Evolutionary conservation across 108 stramenopile genomes (phyloP), one percentile per base, ranked within the genome.

Genomic region (Aureococcus anophagefferens): DNA sequence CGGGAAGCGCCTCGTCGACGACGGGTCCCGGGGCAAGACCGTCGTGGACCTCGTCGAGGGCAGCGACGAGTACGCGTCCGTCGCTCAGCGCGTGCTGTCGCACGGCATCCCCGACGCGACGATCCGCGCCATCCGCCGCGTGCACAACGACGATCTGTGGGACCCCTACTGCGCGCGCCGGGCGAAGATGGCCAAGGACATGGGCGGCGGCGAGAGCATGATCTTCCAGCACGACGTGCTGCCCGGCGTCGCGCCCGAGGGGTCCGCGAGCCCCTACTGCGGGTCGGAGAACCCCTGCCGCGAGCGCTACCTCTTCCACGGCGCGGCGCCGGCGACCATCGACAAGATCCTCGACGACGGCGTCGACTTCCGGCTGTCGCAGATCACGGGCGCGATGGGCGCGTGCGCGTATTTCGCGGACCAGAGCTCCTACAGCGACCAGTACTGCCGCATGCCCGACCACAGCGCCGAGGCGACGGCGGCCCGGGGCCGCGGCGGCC

Each of bases 341-440:
- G 51, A 59, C 51, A 25, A 1, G 21, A 59, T 59, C 17, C 21
- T 59, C 7, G 21, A 25, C 51, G 25, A 16, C 7, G 25, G 25
- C 51, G 51, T 59, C 7, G 51, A 59, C 25, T 59, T 59, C 25
- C 17, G 51, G 3, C 21, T 59, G 51, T 25, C 21, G 21, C 51
- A 59, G 51, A 59, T 59, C 51, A 59, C 51, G 51, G 51, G 51
- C 51, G 51, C 51, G 21, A 59, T 59, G 51, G 51, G 51, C 51
- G 51, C 51, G 21, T 59, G 51, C 51, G 51, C 51, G 7, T 59
- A 59, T 11, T 59, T 59, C 25, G 51, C 51, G 21, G 51, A 59
- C 51, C 21, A 59, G 51, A 9, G 7, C 7, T 4, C 7, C 21
- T 59, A 59, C 51, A 9, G 7, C 7, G 21, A 59, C 51, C 51